These are phyloP conservation scores for Gynochthodes officinalis DNA, from an alignment of 257 asterid species.

Conservation along the genomic window DNA sequence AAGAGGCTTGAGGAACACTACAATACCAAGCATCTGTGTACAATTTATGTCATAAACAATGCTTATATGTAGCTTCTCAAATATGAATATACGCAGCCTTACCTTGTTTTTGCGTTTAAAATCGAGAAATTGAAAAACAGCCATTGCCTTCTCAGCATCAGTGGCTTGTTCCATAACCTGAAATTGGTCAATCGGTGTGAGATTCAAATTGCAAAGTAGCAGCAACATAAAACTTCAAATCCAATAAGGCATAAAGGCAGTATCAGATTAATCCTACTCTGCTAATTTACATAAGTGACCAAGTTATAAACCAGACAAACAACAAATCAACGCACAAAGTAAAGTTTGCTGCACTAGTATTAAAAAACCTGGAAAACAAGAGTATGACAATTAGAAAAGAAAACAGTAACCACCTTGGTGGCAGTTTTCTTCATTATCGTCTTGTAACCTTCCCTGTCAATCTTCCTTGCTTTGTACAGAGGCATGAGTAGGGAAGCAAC, in stretches of 20 bases:
- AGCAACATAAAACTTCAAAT: background rate
- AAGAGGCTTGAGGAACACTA: background rate
- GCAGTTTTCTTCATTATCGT: conserved; percentile 98
- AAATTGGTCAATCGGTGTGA: conserved; percentile 28
- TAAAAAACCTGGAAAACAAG: background rate
- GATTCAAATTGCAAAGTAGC: conserved; percentile 13
- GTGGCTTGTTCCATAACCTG: conserved; percentile 93
- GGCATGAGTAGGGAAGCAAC: conserved; percentile 97
- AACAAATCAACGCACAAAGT: background rate
- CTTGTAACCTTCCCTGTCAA: conserved; percentile 87
- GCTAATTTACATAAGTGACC: conserved; percentile 4
- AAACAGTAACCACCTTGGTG: conserved; percentile 68
- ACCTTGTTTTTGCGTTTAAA: conserved; percentile 98
- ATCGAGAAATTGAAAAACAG: conserved; percentile 87
- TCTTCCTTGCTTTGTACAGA: conserved; percentile 89
- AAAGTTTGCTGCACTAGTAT: background rate
- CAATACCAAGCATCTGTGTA: background rate
- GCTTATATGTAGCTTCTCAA: conserved; percentile 4
- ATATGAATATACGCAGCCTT: conserved; percentile 10
- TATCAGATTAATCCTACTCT: background rate
- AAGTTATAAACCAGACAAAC: background rate
- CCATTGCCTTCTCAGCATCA: conserved; percentile 85
- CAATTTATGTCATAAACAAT: background rate
- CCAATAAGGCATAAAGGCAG: background rate
- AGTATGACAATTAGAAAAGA: conserved; percentile 8